Evolutionary conservation across 2,329 filamentous ascomycete genomes (phyloP), one percentile per base, ranked within the genome.

Genomic region (Hyphodiscus sp.): DNA sequence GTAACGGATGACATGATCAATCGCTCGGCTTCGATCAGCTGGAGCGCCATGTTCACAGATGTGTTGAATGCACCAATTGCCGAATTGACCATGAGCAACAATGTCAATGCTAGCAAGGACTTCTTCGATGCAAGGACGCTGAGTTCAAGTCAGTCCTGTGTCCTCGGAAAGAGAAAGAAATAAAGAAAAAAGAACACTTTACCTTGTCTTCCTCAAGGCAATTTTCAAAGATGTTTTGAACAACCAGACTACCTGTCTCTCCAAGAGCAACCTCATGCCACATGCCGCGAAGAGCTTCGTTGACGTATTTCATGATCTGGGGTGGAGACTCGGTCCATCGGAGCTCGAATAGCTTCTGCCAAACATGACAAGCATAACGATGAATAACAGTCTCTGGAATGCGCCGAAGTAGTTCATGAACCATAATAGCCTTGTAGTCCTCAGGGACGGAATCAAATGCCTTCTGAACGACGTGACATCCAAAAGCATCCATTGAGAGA

Each of bases 61-160:
- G 72, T 99, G 94, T 73, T 99, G 94, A 65, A 99, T 97, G 74
- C 94, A 99, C 94, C 94, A 99, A 70, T 99, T 99, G 52, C 94
- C 94, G 68, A 99, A 99, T 69, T 99, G 94, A 23, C 94, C 94
- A 69, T 96, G 92, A 55, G 94, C 89, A 66, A 99, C 91, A 58
- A 96, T 88, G 72, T 99, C 91, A 64, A 99, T 96, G 69, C 94
- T 96, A 56, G 82, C 82, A 53, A 99, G 82, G 41, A 99, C 94
- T 71, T 99, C 94, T 70, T 96, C 91, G 67, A 99, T 95, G 67
- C 94, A 96, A 45, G 91, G 91, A 56, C 95, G 91, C 91, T 95
- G 62, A n/a, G 58, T 51, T 30, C 47, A 49, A 59, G 30, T 66
- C 58, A 68, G 61, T 26, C 23, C 23, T 20, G 44, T 50, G 44